Base-by-base conservation (phyloP, 2,329 filamentous ascomycete species). In the Atkinsonella hypoxylon region DNA sequence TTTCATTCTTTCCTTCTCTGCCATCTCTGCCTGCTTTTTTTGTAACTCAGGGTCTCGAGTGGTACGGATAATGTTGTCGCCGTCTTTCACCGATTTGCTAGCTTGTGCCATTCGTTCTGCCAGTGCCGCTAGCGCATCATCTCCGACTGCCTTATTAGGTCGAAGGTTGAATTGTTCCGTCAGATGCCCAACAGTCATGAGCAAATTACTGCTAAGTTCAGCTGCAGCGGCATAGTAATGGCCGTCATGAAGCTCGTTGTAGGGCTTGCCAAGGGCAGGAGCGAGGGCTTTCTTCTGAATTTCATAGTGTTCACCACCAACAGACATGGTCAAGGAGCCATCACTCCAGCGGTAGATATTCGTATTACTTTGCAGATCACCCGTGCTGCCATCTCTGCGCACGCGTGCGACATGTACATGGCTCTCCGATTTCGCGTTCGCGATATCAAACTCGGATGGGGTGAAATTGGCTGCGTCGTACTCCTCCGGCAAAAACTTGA, bases 311-410 rank as follows among this genome's bases (percentile, higher is more conserved):
- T 83, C 81, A 53, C 80, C 81, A 13, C 85, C 87, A 22, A 90
- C 73, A n/a, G 84, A 79, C 22, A 91, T 71, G 11, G 85, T 89
- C 15, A 87, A 70, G 4, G 83, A 88, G 30, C 87, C 87, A 61
- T 91, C 87, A 54, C 82, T 88, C 87, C 87, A 91, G 57, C 79
- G 78, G 61, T 87, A 79, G 31, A 91, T 70, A 55, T 83, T 78
- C 2, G 87, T 79, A 62, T 91, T 91, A 61, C 85, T 89, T 62
- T 85, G 79, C 12, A 89, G 72, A 54, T 81, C 71, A 46, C 77
- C 76, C 1, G 80, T 83, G n/a, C 74, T 75, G 10, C 81, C 73
- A 52, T 87, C 82, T 59, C 77, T 79, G 49, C 83, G 80, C 67
- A 83, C 87, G 54, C 86, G 81, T 45, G 87, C 75, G 1, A 84